phyloP scores from a whole-genome alignment of 257 asterid species.

The Capsicum baccatum region DNA sequence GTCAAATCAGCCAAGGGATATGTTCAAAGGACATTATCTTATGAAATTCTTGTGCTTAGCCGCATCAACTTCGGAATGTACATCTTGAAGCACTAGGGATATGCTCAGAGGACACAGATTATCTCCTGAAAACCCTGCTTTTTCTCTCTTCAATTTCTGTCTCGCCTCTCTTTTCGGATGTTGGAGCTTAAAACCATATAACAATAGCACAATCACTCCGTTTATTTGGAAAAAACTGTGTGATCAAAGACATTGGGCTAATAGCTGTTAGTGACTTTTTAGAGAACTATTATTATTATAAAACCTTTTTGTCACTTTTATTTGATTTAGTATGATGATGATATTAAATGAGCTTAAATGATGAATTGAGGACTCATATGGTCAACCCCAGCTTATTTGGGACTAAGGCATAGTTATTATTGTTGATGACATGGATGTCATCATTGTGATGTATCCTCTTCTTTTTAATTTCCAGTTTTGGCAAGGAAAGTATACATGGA shows the following conservation, averaged over 20 bases:
- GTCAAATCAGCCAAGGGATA: background rate
- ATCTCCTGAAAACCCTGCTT: background rate
- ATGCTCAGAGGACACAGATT: conserved; percentile 3
- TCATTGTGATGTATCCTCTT: conserved; percentile 29
- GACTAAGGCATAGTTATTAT: background rate
- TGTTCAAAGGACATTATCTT: background rate
- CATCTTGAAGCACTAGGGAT: background rate
- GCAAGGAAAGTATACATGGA: conserved; percentile 80
- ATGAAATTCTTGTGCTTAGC: background rate
- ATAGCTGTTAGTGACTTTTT: background rate
- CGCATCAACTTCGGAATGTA: conserved; percentile 1
- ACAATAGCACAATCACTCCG: background rate
- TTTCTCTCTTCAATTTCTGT: background rate
- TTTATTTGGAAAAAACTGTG: conserved; percentile 1
- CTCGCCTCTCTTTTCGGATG: conserved; percentile 8
- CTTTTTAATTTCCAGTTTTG: conserved; percentile 55
- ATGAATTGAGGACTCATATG: background rate
- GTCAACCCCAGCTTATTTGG: background rate
- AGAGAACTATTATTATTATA: background rate
- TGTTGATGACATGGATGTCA: background rate
- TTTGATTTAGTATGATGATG: background rate
- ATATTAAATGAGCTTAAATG: background rate
- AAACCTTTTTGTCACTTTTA: background rate
- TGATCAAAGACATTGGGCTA: background rate
- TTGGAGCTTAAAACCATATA: conserved; percentile 9